phyloP scores from a whole-genome alignment of 352 stramenopile genomes.

The Globisporangium uncinulatum region DNA sequence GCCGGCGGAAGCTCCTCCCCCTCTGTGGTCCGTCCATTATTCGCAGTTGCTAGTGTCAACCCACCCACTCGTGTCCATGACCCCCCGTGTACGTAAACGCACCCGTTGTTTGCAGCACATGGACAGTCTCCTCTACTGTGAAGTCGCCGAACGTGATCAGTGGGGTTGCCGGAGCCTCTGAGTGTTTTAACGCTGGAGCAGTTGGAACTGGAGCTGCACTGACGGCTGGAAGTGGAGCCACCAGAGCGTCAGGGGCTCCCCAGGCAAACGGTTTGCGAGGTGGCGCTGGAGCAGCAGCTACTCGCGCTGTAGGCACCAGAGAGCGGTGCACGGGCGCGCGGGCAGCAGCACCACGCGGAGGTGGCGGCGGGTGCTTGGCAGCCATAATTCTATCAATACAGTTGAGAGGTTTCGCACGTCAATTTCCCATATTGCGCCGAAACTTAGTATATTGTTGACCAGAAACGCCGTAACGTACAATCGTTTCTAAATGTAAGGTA shows the following conservation, averaged over 20 bases:
- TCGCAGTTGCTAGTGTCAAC: conserved; percentile 1
- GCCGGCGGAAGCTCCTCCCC: neutral
- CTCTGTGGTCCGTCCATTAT: no score
- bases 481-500: no score
- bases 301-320: no score
- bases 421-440: no score
- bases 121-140: conserved; percentile 56
- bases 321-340: no score
- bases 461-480: no score
- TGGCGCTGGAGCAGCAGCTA: no score
- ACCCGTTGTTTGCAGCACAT: conserved; percentile 15
- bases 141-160: conserved; percentile 81
- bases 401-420: no score
- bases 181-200: neutral
- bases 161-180: conserved; percentile 8
- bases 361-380: no score
- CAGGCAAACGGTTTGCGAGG: conserved; percentile 9
- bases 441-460: no score
- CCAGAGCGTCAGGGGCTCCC: conserved; percentile 2
- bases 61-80: conserved; percentile 9
- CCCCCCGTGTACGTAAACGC: conserved; percentile 21
- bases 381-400: no score
- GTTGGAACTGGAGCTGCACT: neutral
- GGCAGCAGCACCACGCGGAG: no score
- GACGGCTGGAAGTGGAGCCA: neutral